Evolutionary conservation across 1,139 yeast species (phyloP).

Genomic region (Scheffersomyces cryptocercus): DNA sequence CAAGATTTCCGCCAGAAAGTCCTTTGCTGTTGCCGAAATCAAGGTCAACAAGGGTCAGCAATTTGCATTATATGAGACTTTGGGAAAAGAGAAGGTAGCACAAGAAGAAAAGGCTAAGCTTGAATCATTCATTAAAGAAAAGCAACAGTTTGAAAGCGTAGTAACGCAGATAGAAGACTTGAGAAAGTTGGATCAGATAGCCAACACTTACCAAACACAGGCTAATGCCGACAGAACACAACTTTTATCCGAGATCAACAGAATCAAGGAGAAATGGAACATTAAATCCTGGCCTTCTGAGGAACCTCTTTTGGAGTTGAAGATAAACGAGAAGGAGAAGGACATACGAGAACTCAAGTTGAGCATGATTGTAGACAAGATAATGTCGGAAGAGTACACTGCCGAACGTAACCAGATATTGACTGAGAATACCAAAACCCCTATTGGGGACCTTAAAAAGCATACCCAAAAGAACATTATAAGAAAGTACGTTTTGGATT

Average conservation of each 20-base stretch:
- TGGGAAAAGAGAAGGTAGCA: slow-evolving; percentile 67
- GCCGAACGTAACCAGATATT: slow-evolving; percentile 29
- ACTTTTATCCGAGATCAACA: slow-evolving; percentile 44
- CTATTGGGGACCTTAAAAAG: slow-evolving; percentile 34
- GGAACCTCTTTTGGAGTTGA: slow-evolving; percentile 38
- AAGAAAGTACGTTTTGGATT: slow-evolving; percentile 49
- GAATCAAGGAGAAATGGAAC: slow-evolving; percentile 53
- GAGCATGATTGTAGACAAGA: slow-evolving; percentile 33
- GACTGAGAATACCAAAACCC: slow-evolving; percentile 20
- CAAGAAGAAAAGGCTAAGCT: slow-evolving; percentile 60
- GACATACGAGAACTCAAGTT: slow-evolving; percentile 27
- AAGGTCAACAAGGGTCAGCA: slow-evolving; percentile 88
- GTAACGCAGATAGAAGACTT: slow-evolving; percentile 51
- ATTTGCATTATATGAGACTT: slow-evolving; percentile 74
- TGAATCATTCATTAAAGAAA: slow-evolving; percentile 48
- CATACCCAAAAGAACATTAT: slow-evolving; percentile 54
- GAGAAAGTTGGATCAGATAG: slow-evolving; percentile 44
- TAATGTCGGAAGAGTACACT: slow-evolving; percentile 32
- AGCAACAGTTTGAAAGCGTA: slow-evolving; percentile 37
- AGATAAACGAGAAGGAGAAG: slow-evolving; percentile 36
- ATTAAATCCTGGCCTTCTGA: slow-evolving; percentile 63
- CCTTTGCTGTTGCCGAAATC: slow-evolving; percentile 93
- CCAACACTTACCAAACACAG: slow-evolving; percentile 32
- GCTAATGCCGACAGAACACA: slow-evolving; percentile 39
- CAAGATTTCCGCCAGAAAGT: slow-evolving; percentile 78